Evolutionary conservation across 148 eudicot species (phyloP), one percentile per base, ranked within the genome.

Genomic region (Hydrangea macrophylla): DNA sequence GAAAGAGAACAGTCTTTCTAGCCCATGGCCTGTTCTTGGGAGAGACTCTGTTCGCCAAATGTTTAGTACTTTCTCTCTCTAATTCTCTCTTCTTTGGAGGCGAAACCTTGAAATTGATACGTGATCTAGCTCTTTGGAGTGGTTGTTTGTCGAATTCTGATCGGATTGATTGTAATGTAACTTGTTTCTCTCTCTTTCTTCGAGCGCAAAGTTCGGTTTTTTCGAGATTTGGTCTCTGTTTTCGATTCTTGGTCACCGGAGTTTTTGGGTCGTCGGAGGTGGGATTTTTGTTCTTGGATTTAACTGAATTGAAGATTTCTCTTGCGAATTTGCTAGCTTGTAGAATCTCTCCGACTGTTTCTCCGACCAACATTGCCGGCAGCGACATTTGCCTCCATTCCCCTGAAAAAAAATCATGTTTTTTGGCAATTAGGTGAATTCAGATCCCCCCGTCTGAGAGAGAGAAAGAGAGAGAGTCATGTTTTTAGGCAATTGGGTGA

Each of bases 371-470:
- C 99, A 94, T 94, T 32, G 99, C 89, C 44, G 92, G 83, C 55
- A 94, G 76, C 1, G 98, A 94, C 96, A 88, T 90, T 77, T 81
- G 64, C 32, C 85, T 79, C 98, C 98, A 94, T 18, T 94, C 98
- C 53, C 85, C 93, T 86, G 81, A 6, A 32, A 7, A 2, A 48
- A 15, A 11, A n/a, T 18, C 23, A 48, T 48, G 20, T 48, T 48
- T 5, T 48, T 48, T 15, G 23, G 0, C 53, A 20, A 48, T 18
- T 17, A 5, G n/a, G n/a, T 15, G 0, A 48, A 18, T 15, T 7
- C 15, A 48, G 6, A 48, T 8, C 53, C 17, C 23, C 2, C 53
- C 17, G 18, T 42, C 17, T 42, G 48, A 42, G 18, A 18, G 30
- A 74, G 27, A 63, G 32, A 37, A 44, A 32, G 40, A 36, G 32